Evolutionary conservation across 768 basidiomycete species (phyloP).

Genomic region (Infundibulicybe gibba): DNA sequence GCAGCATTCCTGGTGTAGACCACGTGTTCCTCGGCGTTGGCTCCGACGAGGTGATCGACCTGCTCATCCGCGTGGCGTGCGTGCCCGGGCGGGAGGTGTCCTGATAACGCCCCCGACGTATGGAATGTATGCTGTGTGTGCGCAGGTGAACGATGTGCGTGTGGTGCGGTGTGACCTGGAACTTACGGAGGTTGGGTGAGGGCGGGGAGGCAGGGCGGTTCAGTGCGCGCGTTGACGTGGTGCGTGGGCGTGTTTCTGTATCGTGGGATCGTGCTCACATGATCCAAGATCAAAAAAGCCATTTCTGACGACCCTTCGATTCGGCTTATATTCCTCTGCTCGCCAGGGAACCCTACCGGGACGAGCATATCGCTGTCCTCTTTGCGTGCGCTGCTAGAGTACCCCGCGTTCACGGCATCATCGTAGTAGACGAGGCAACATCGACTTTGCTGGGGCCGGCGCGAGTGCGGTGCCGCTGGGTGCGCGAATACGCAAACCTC

Average conservation of each 20-base stretch:
- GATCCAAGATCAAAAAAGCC: conserved; percentile 62
- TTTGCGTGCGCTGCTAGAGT: conserved; percentile 69
- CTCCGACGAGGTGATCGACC: conserved; percentile 94
- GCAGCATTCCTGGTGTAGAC: conserved; percentile 58
- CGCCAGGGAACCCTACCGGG: conserved; percentile 96
- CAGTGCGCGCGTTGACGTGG: conserved; percentile 41
- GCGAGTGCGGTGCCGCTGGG: conserved; percentile 69
- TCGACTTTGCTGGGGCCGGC: conserved; percentile 76
- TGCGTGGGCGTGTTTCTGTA: too few relatives aligned
- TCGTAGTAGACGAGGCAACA: conserved; percentile 95
- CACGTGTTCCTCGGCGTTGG: conserved; percentile 95
- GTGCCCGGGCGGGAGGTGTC: conserved; percentile 74
- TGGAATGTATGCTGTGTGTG: conserved; percentile 95
- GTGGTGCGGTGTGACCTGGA: conserved; percentile 76
- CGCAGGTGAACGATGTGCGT: conserved; percentile 91
- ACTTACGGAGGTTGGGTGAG: conserved; percentile 58
- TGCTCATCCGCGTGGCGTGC: conserved; percentile 89
- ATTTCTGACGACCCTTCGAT: conserved; percentile 71
- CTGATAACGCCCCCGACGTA: conserved; percentile 93
- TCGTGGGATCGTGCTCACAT: background rate
- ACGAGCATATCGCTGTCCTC: conserved; percentile 74
- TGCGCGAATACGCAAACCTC: conserved; percentile 82
- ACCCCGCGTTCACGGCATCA: conserved; percentile 80
- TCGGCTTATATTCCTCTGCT: conserved; percentile 93
- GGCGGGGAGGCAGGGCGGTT: conserved; percentile 73